These are phyloP conservation scores for Fabrea salina DNA, from an alignment of 169 alveolate genomes.

Conservation along the genomic window DNA sequence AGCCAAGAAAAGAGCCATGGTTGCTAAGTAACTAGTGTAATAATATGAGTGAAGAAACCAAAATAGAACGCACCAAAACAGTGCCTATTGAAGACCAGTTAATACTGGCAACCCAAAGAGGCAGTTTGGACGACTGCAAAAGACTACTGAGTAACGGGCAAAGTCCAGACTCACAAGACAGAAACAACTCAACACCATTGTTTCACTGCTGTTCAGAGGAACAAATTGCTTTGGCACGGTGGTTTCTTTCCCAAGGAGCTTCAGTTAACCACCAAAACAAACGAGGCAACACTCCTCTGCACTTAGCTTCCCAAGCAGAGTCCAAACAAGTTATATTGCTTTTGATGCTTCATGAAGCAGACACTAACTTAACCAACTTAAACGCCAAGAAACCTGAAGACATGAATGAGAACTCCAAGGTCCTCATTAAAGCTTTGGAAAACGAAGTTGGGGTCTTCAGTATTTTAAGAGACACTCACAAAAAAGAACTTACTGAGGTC, in stretches of 20 bases:
- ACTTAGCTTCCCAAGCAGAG: background rate
- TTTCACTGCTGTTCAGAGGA: background rate
- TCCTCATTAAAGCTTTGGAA: background rate
- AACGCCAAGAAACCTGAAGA: background rate
- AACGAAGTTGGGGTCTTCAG: background rate
- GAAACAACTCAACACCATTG: background rate
- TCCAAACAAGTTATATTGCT: background rate
- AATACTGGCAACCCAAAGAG: background rate
- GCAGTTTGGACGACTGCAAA: background rate
- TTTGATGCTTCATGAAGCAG: background rate
- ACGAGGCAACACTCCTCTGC: slow-evolving; percentile 22
- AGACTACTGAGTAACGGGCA: background rate
- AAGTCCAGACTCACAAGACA: background rate
- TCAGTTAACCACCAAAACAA: background rate
- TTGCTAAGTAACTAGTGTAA: no score
- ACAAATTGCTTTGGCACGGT: background rate
- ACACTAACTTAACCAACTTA: background rate
- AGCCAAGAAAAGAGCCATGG: no score
- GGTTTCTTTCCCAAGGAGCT: background rate
- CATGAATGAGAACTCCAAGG: background rate
- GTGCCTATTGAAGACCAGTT: slow-evolving; percentile 6
- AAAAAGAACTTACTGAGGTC: background rate
- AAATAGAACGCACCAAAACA: no score
- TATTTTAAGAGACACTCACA: background rate
- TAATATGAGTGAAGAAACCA: no score